Base-by-base conservation (phyloP, 345 rosid species). In the Eucalyptus leucophloia region DNA sequence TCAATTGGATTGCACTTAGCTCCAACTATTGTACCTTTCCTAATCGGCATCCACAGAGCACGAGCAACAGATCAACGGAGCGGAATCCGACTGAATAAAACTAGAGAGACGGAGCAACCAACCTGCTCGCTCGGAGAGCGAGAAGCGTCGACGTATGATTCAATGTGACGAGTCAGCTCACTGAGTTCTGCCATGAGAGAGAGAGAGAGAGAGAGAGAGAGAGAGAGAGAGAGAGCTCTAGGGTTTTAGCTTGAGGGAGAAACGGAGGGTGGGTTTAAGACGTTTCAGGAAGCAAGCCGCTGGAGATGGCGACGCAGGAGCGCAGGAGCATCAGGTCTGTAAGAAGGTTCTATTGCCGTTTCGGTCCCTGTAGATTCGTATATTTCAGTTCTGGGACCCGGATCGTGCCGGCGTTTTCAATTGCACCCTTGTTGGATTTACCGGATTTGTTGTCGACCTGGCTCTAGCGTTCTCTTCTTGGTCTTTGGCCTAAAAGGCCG, bases 121-220 rank as follows among this genome's bases (percentile, higher is more conserved):
- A 97, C 99, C 96, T 96, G 98, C 62, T 94, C 94, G 77, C 90
- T 49, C 54, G 93, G 88, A 88, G 97, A 92, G 86, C 94, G 93
- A 88, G 97, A 91, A 7, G 92, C 86, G 88, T 95, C 96, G 51
- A 97, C 95, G 90, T 90, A 97, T 45, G 95, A 91, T 90, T 95
- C 99, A 87, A 97, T 91, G 92, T 95, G 92, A 86, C 87, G 95
- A 91, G 90, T 92, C 90, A 97, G 91, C 87, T 92, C 93, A 89
- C 77, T 93, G 77, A 90, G 89, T 88, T 93, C 92, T 15, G 94
- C 92, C 98, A 96, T 97, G 89, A 72, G 54, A 65, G 88, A 44
- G 72, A 32, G n/a, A 44, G 80, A 62, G 42, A 50, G 49, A 90
- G 92, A 45, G 88, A 40, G 60, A 56, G 30, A 54, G 62, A 12